Evolutionary conservation across 805 yeast genomes (phyloP), one percentile per base, ranked within the genome.

Genomic region (Yamadazyma philogaea): DNA sequence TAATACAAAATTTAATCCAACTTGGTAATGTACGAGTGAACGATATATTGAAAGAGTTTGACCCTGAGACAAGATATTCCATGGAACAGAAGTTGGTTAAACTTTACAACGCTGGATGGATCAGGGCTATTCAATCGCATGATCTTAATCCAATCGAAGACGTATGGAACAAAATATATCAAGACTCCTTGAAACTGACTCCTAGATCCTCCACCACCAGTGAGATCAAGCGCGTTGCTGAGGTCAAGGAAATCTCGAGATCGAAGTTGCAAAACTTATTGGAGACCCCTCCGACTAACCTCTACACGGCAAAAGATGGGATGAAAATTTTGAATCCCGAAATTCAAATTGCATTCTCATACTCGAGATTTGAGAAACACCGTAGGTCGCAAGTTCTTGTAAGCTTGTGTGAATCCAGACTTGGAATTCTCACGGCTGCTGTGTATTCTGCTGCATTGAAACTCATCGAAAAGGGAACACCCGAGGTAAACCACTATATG

Each of bases 1-100:
- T 86, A 17, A 68, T 86, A 10, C 88, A 83, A 53, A 84, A 84
- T 53, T 64, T 88, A 34, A 58, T 87, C n/a, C 73, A 79, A 4
- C 65, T 78, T 41, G 96, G 96, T 0, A 81, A 81, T 52, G 57
- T 88, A 42, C 73, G 79, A 4, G 65, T 78, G 2, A 60, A 66
- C 2, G 87, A 84, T 48, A 68, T 62, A 39, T 37, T 70, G 30
- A 53, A 48, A 15, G 50, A 52, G 24, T 50, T 58, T 16, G 55
- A 46, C n/a, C 59, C 53, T 21, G 56, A 53, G 7, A 53, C 53
- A 15, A 30, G 21, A 7, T 51, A 40, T 28, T 21, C 34, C 12
- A 42, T 28, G 11, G 49, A 49, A 22, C 18, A 16, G 6, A 49
- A 47, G 24, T 43, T 53, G 39, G 50, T 51, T 11, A 56, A 55